Evolutionary conservation across 169 alveolate species (phyloP), one percentile per base, ranked within the genome.

Genomic region (Plasmodium relictum): DNA sequence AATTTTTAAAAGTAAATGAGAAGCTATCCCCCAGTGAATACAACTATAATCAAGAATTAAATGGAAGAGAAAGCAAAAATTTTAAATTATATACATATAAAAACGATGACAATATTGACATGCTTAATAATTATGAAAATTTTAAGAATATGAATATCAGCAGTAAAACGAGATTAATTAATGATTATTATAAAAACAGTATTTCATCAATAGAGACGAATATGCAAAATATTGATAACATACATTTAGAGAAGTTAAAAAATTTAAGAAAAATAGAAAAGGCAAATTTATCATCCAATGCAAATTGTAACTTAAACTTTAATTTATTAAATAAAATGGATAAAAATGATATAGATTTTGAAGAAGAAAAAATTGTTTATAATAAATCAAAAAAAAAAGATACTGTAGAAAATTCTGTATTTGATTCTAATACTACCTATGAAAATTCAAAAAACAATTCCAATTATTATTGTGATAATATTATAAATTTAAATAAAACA

Each of bases 381-480:
- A 44, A n/a, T 16, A 61, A 74, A 26, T 61, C 42, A 12, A 74
- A 61, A 50, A 74, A 62, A 16, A 74, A 74, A 18, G 88, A 74
- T 10, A n/a, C 20, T 20, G 14, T 37, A 3, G 74, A 74, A 16
- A 61, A 42, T 24, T 45, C 42, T 39, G 10, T 74, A 42, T 63
- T 61, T 26, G 88, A 74, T 10, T 24, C 65, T 9, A 61, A 74
- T 45, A 63, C 50, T 3, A 62, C 65, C 9, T 74, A 74, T 20
- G 88, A 74, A 12, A n/a, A 62, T 7, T 45, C 62, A 37, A 74
- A 56, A 52, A 6, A 18, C 45, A 26, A n/a, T n/a, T 56, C 56
- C 1, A 74, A 65, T 62, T 74, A 61, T 62, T 45, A 62, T 54
- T 31, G 39, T 50, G 74, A 74, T 9, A 39, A 39, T 44, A 37